A percentile compares a stretch with the other conserved stretches of the same genome.
Conservation (phyloP, 345 rosid species). For the Citrus sp. region DNA sequence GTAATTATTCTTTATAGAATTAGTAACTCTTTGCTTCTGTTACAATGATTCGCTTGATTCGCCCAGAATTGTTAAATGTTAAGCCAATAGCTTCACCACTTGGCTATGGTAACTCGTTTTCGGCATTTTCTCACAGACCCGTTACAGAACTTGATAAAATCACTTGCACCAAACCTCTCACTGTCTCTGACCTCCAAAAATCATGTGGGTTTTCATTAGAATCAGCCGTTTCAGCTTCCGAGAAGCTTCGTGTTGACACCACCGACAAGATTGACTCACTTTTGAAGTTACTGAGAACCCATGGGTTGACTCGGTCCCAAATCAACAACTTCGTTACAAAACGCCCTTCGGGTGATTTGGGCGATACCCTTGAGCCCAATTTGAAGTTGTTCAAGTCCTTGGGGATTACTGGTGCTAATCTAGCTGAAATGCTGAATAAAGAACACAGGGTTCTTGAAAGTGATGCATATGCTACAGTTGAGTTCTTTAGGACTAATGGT, state of each 20-base stretch:
- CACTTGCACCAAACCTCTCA: background rate
- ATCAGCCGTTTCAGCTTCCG: slow-evolving; percentile 12
- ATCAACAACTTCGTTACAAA: background rate
- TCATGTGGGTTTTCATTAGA: slow-evolving; percentile 12
- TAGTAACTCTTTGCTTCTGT: background rate
- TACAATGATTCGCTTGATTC: background rate
- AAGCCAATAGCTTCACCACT: background rate
- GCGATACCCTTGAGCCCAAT: background rate
- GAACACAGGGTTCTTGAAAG: background rate
- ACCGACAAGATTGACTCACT: slow-evolving; percentile 9
- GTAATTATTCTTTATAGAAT: background rate
- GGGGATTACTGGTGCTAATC: background rate
- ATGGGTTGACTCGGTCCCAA: background rate
- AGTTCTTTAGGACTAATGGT: background rate
- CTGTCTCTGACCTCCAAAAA: background rate
- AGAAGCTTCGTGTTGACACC: slow-evolving; percentile 5
- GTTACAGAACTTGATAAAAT: background rate
- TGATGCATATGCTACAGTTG: background rate
- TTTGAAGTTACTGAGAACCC: background rate
- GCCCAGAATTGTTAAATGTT: background rate
- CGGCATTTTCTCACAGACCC: background rate
- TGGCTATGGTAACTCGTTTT: background rate
- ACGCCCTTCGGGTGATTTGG: background rate
- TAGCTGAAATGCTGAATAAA: background rate
- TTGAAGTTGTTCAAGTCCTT: background rate